These are phyloP conservation scores for Saccharum hybrid DNA, from an alignment of 202 grass and related monocot species.

Conservation along the genomic window DNA sequence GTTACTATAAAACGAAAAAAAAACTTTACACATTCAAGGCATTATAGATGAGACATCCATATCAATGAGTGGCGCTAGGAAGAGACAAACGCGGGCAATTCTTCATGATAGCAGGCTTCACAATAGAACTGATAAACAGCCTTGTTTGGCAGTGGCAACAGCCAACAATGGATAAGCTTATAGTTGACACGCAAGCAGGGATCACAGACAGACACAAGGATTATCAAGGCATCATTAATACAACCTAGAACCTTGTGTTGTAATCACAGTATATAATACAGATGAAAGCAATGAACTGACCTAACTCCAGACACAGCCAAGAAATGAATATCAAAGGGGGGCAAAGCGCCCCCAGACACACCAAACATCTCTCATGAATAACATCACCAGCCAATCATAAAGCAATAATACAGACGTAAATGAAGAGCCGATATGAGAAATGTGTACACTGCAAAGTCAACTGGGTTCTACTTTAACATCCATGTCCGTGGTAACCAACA, in stretches of 20 bases:
- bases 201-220: background rate
- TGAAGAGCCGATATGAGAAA: conserved; percentile 38
- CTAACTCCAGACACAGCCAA: conserved; percentile 32
- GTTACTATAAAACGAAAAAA: too few species aligned
- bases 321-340: conserved; percentile 37
- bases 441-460: conserved; percentile 52
- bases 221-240: conserved; percentile 21
- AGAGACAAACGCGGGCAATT: too few species aligned
- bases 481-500: conserved; percentile 33
- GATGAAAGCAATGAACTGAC: conserved; percentile 37
- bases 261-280: conserved; percentile 52
- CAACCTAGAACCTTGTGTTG: conserved; percentile 28
- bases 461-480: conserved; percentile 46
- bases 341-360: conserved; percentile 26
- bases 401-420: conserved; percentile 52
- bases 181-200: background rate
- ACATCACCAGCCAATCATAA: conserved; percentile 20
- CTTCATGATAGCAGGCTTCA: too few species aligned
- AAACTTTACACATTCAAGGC: too few species aligned
- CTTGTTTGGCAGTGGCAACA: background rate
- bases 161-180: background rate
- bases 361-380: conserved; percentile 51
- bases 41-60: too few species aligned
- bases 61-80: too few species aligned
- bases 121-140: background rate